phyloP scores from a whole-genome alignment of 805 yeast species.

The Zygosaccharomyces pseudorouxii region DNA sequence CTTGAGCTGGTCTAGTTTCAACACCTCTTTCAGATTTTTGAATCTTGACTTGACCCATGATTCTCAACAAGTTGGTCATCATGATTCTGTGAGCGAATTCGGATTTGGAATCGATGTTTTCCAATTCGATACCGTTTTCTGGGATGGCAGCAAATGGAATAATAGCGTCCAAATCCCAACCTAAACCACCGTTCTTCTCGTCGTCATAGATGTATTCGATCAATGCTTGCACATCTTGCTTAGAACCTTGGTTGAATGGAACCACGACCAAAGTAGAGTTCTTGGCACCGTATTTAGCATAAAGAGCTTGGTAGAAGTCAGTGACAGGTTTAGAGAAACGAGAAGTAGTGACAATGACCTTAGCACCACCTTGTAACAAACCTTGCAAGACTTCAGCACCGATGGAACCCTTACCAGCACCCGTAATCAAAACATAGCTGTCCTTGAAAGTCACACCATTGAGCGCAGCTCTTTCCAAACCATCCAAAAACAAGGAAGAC shows the following conservation, averaged over 20 bases:
- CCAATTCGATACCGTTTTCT: conserved; percentile 95
- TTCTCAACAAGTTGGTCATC: conserved; percentile 91
- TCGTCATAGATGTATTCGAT: conserved; percentile 81
- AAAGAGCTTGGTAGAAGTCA: conserved; percentile 90
- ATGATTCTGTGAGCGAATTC: conserved; percentile 98
- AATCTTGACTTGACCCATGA: conserved; percentile 84
- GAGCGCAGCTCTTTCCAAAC: conserved; percentile 88
- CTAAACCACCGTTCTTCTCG: conserved; percentile 82
- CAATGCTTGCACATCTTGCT: conserved; percentile 84
- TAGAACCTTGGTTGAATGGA: conserved; percentile 98
- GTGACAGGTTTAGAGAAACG: conserved; percentile 91
- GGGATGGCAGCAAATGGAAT: conserved; percentile 99
- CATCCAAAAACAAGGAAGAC: conserved; percentile 77
- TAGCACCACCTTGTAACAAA: conserved; percentile 94
- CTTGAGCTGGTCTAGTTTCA: conserved; percentile 98
- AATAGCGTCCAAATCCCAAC: conserved; percentile 95
- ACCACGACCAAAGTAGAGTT: conserved; percentile 93
- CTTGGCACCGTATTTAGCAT: conserved; percentile 86
- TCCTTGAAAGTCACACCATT: conserved; percentile 89
- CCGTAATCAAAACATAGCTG: conserved; percentile 87
- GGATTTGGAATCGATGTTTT: conserved; percentile 86
- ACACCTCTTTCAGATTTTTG: conserved; percentile 71
- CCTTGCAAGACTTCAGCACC: conserved; percentile 98
- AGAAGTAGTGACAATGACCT: conserved; percentile 92
- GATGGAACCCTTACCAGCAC: conserved; percentile 98